Evolutionary conservation across 2,329 filamentous ascomycete species (phyloP).

Genomic region (Penicillium griseofulvum): DNA sequence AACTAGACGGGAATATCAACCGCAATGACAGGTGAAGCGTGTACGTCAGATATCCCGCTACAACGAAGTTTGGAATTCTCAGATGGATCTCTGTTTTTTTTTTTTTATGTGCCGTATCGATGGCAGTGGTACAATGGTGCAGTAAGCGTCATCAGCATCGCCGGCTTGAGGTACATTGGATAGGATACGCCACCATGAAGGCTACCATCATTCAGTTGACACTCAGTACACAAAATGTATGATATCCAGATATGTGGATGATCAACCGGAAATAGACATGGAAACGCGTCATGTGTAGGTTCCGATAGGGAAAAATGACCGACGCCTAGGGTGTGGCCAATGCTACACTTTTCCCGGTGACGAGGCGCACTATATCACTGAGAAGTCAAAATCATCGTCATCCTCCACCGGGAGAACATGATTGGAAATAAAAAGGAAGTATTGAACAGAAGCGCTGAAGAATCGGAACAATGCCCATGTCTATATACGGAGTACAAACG

Average conservation of each 20-base stretch:
- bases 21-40: no score
- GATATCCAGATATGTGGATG: slow-evolving; percentile 46
- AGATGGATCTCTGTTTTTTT: no score
- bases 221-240: slow-evolving; percentile 52
- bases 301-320: slow-evolving; percentile 35
- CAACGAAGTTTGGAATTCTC: slow-evolving; percentile 49
- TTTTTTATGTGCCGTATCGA: slow-evolving; percentile 49
- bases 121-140: slow-evolving; percentile 30
- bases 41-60: slow-evolving; percentile 54
- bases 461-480: neutral
- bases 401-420: slow-evolving; percentile 18
- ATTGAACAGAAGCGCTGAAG: neutral
- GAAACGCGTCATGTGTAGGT: slow-evolving; percentile 22
- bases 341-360: slow-evolving; percentile 33
- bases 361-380: slow-evolving; percentile 35
- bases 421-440: neutral
- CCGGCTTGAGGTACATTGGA: slow-evolving; percentile 53
- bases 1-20: no score
- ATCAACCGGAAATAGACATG: slow-evolving; percentile 45
- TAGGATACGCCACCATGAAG: slow-evolving; percentile 55
- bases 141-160: slow-evolving; percentile 52
- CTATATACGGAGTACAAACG: neutral
- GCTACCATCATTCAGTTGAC: slow-evolving; percentile 54
- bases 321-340: slow-evolving; percentile 36
- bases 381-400: slow-evolving; percentile 38